Conservation (phyloP, 257 asterid genomes). For the Solanum pinnatisectum region DNA sequence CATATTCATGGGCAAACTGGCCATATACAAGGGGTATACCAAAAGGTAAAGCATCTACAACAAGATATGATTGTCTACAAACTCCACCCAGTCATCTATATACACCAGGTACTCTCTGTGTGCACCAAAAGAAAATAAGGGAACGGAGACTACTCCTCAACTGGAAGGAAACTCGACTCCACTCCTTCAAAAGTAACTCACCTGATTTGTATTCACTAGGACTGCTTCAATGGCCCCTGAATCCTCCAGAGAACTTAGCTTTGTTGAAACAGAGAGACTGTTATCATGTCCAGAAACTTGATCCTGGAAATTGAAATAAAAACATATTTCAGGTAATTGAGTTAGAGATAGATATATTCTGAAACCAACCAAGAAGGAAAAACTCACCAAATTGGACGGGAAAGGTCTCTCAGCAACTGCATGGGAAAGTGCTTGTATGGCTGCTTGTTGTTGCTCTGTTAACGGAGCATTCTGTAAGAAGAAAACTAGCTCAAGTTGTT, state of each 20-base stretch:
- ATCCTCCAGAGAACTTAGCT: constrained; percentile 56
- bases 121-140: not conserved
- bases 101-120: not conserved
- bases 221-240: constrained; percentile 59
- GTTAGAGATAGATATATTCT: not conserved
- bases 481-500: not conserved
- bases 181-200: not conserved
- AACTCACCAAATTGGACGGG: constrained; percentile 68
- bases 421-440: constrained; percentile 85
- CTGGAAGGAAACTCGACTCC: not conserved
- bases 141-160: not conserved
- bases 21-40: not conserved
- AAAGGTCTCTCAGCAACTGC: constrained; percentile 89
- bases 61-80: not conserved
- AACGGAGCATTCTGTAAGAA: constrained; percentile 67
- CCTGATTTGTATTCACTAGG: constrained; percentile 89
- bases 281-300: constrained; percentile 46
- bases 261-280: constrained; percentile 45
- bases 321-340: constrained; percentile 2
- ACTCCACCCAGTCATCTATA: not conserved
- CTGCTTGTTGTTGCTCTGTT: constrained; percentile 92
- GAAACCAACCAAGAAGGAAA: not conserved
- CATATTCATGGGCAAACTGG: not conserved
- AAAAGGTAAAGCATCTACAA: not conserved
- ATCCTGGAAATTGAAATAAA: constrained; percentile 47